Percentiles rank a stretch among this genome's conserved stretches.
These are phyloP conservation scores for Olyra latifolia DNA, from an alignment of 176 grass and related monocot species.

Conservation along the genomic window DNA sequence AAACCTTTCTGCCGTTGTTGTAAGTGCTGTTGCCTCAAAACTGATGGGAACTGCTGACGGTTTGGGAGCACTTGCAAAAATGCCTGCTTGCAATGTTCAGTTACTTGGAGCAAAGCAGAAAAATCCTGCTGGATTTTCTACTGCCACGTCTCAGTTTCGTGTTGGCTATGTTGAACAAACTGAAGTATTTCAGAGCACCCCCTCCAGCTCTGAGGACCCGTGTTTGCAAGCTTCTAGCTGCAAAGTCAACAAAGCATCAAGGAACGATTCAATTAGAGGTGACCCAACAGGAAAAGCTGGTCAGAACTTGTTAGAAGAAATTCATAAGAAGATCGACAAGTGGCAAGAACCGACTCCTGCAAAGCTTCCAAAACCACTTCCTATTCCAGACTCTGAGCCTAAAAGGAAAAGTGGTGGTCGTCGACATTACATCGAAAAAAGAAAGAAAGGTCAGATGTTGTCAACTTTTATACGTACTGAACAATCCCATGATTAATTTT, in stretches of 20 bases:
- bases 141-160: constrained; percentile 66
- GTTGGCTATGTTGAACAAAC: constrained; percentile 90
- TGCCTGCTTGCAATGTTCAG: constrained; percentile 97
- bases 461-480: neutral
- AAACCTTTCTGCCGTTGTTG: constrained; percentile 86
- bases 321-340: constrained; percentile 85
- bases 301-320: constrained; percentile 69
- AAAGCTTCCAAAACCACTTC: constrained; percentile 85
- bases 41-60: constrained; percentile 85
- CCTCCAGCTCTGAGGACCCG: constrained; percentile 65
- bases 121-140: constrained; percentile 87
- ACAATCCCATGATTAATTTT: neutral
- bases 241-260: constrained; percentile 76
- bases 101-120: constrained; percentile 78
- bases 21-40: constrained; percentile 81
- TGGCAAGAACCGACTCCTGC: constrained; percentile 93
- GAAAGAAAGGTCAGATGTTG: constrained; percentile 75
- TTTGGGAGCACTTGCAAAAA: constrained; percentile 76
- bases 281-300: constrained; percentile 89
- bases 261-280: constrained; percentile 80
- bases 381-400: constrained; percentile 80
- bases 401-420: constrained; percentile 83
- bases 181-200: constrained; percentile 85
- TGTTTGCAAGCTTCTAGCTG: constrained; percentile 67
- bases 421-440: constrained; percentile 65